Base-by-base conservation (phyloP, 331 rosid species). In the Quercus tomentella region DNA sequence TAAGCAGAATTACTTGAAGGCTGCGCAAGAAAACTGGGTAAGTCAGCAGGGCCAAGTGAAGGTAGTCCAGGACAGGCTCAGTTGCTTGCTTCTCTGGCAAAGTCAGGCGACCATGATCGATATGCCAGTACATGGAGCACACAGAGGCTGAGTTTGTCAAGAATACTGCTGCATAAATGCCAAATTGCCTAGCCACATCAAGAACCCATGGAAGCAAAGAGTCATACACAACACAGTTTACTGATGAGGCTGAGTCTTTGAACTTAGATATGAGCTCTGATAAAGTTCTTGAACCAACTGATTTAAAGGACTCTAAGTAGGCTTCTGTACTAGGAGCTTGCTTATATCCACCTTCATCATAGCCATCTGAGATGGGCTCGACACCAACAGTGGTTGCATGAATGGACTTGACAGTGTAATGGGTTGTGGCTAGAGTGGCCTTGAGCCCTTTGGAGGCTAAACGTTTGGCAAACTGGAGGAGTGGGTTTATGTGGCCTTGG, bases 21-120 rank as follows among this genome's bases (percentile, higher is more conserved):
- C 22, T 73, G 68, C 0, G 72, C 82, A 18, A 87, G 73, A 73
- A 84, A 76, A 41, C 71, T 62, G 3, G 86, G 90, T 58, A 84
- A 51, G 56, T 83, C 86, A 67, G 77, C 63, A 11, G 26, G 7
- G 6, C 55, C 80, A 22, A 87, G 84, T 72, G 76, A 56, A 61
- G 89, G 87, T 67, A 87, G 80, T 5, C 90, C 88, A 45, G 84
- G 87, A 61, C 18, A 1, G 78, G 61, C 54, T 6, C 70, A 49
- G 30, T 66, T 49, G 71, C 84, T 69, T 60, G 33, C 35, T 55
- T 57, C 75, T 73, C 63, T 61, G 84, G 84, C 70, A 69, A 70
- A 58, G 22, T 33, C 25, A 81, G 31, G 16, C 1, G 45, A 58
- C 84, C 80, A 43, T 21, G 11, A 58, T 61, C 35, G 49, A 81